phyloP scores from a whole-genome alignment of 2,329 filamentous ascomycete genomes.

The Verticillium tricorpus region DNA sequence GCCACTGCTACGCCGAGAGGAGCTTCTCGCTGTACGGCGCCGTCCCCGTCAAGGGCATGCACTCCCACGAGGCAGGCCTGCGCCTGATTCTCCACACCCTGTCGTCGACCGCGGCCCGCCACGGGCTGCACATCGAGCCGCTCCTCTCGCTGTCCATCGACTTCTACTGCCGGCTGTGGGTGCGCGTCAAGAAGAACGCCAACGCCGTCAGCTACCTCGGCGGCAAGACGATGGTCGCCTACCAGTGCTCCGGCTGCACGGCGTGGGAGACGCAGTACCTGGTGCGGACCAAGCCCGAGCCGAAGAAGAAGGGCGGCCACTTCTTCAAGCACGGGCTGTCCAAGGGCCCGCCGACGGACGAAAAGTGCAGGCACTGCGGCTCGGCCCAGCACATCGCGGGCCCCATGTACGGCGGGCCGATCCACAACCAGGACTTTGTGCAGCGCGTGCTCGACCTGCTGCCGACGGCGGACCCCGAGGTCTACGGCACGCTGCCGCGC shows the following conservation, averaged over 20 bases:
- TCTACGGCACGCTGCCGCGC: slow-evolving; percentile 75
- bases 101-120: slow-evolving; percentile 73
- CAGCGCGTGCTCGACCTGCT: slow-evolving; percentile 71
- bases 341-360: slow-evolving; percentile 62
- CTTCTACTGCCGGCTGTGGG: slow-evolving; percentile 88
- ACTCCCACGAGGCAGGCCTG: slow-evolving; percentile 85
- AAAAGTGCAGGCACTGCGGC: slow-evolving; percentile 76
- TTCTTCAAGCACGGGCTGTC: slow-evolving; percentile 78
- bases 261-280: slow-evolving; percentile 82
- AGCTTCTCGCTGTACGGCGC: slow-evolving; percentile 92
- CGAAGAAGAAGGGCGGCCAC: slow-evolving; percentile 62
- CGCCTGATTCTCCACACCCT: slow-evolving; percentile 82
- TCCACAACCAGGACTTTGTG: slow-evolving; percentile 83
- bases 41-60: slow-evolving; percentile 74
- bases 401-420: slow-evolving; percentile 89
- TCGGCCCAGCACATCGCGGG: slow-evolving; percentile 83
- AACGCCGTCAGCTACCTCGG: slow-evolving; percentile 86
- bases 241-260: slow-evolving; percentile 94
- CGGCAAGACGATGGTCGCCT: slow-evolving; percentile 88
- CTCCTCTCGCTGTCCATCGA: slow-evolving; percentile 91
- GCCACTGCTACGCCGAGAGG: slow-evolving; percentile 91
- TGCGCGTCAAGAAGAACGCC: slow-evolving; percentile 74
- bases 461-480: slow-evolving; percentile 58
- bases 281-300: slow-evolving; percentile 60
- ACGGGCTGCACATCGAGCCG: slow-evolving; percentile 86